phyloP scores from a whole-genome alignment of 305 asterid genomes.

The Fraxinus albicans region DNA sequence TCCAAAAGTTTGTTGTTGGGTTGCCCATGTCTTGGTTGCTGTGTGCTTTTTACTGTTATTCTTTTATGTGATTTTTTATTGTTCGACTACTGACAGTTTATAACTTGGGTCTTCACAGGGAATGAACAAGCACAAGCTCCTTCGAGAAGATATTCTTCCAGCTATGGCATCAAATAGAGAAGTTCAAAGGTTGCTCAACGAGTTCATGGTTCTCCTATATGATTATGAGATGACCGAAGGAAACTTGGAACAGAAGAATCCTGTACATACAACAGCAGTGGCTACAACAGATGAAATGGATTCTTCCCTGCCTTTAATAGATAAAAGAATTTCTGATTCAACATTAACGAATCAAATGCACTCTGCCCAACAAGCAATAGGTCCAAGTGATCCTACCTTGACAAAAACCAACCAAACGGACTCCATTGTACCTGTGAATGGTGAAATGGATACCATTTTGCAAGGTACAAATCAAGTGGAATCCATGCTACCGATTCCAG shows the following conservation, averaged over 20 bases:
- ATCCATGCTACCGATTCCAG: constrained; percentile 28
- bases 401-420: constrained; percentile 37
- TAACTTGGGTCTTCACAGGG: constrained; percentile 49
- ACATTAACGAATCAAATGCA: constrained; percentile 24
- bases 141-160: constrained; percentile 89
- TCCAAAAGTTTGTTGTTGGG: background rate
- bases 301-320: constrained; percentile 30
- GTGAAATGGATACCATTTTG: constrained; percentile 25
- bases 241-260: constrained; percentile 25
- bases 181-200: constrained; percentile 88
- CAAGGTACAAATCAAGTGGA: constrained; percentile 29
- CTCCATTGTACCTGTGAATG: constrained; percentile 13
- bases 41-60: background rate
- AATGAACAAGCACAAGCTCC: constrained; percentile 86
- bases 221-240: constrained; percentile 53
- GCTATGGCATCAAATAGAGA: constrained; percentile 96
- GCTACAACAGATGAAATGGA: constrained; percentile 33
- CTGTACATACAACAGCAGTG: constrained; percentile 18
- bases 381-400: constrained; percentile 20
- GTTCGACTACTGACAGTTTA: background rate
- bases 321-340: constrained; percentile 24
- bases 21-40: background rate
- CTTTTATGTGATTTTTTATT: background rate
- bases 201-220: constrained; percentile 74
- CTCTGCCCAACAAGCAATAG: constrained; percentile 18